These are phyloP conservation scores for Dipteronia dyeriana DNA, from an alignment of 345 rosid genomes.

Conservation along the genomic window DNA sequence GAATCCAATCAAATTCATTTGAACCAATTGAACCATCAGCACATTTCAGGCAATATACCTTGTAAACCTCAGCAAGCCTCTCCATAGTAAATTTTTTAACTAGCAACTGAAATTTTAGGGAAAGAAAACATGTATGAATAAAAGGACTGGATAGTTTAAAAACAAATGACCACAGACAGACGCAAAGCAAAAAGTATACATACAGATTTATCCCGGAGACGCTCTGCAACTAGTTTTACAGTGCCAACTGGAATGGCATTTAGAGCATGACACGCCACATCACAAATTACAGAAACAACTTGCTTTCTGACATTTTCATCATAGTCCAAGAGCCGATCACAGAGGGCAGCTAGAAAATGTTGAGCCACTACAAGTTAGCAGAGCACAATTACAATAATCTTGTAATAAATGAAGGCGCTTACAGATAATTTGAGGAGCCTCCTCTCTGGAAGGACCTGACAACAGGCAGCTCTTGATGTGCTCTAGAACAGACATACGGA, in stretches of 20 bases:
- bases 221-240: constrained; percentile 77
- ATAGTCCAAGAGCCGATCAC: constrained; percentile 95
- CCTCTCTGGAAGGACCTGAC: constrained; percentile 66
- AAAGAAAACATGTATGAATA: background rate
- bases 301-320: constrained; percentile 95
- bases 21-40: constrained; percentile 48
- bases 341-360: constrained; percentile 73
- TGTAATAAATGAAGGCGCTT: constrained; percentile 34
- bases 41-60: constrained; percentile 54
- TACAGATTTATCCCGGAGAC: constrained; percentile 98
- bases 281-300: constrained; percentile 89
- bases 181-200: constrained; percentile 30
- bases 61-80: constrained; percentile 80
- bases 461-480: constrained; percentile 82
- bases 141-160: constrained; percentile 19
- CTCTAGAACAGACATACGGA: constrained; percentile 85
- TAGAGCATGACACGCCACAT: constrained; percentile 69
- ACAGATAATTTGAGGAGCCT: constrained; percentile 83
- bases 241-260: constrained; percentile 71
- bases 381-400: constrained; percentile 16
- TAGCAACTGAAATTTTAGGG: constrained; percentile 51
- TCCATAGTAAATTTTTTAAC: constrained; percentile 92
- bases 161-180: constrained; percentile 15
- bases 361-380: constrained; percentile 22
- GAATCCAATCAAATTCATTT: constrained; percentile 86